Evolutionary conservation across 805 yeast genomes (phyloP).

Genomic region (Blastobotrys parvus): DNA sequence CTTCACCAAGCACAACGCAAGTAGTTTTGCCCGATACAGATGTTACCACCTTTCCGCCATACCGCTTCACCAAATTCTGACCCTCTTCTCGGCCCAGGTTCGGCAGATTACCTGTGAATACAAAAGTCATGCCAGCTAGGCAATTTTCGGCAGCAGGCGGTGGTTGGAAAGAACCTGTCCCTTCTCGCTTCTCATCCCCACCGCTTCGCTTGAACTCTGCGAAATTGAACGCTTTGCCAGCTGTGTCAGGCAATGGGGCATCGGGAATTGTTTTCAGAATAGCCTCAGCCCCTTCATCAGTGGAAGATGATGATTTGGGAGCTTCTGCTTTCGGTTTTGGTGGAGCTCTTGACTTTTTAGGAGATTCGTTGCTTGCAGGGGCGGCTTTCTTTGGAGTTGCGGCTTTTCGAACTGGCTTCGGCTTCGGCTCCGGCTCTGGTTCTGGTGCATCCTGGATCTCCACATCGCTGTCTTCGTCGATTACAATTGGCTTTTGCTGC

Average conservation of each 20-base stretch:
- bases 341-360: neutral
- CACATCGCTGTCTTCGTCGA: no score
- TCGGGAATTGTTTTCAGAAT: constrained; percentile 62
- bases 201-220: no score
- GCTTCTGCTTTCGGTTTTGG: neutral
- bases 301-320: constrained; percentile 3
- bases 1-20: constrained; percentile 84
- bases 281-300: constrained; percentile 39
- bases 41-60: constrained; percentile 84
- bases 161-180: constrained; percentile 34
- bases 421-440: no score
- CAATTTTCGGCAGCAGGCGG: constrained; percentile 86
- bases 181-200: constrained; percentile 2
- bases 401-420: no score
- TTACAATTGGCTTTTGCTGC: no score
- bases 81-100: constrained; percentile 67
- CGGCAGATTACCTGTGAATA: constrained; percentile 87
- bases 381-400: no score
- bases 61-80: constrained; percentile 66
- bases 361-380: neutral
- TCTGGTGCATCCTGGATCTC: no score
- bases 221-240: no score
- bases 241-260: constrained; percentile 50
- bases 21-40: constrained; percentile 80
- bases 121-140: constrained; percentile 79